Conservation (phyloP, 441 rosid genomes). For the Capsella rubella region DNA sequence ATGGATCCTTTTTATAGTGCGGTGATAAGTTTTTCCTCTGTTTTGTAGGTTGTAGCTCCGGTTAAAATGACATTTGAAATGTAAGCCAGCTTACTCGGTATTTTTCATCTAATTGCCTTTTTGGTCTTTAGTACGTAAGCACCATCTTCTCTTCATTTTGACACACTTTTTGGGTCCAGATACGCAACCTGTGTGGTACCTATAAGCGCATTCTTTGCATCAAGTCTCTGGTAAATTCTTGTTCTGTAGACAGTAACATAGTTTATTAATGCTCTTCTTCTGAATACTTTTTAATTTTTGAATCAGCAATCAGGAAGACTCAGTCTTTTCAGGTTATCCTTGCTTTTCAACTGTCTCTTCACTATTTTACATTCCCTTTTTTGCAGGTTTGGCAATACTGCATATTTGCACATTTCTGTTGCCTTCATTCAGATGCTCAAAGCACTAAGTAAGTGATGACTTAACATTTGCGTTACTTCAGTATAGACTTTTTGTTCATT, state of each 20-base stretch:
- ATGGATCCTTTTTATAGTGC: conserved; percentile 18
- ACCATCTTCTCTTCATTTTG: conserved; percentile 19
- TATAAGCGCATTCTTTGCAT: conserved; percentile 99
- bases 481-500: conserved; percentile 21
- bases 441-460: conserved; percentile 83
- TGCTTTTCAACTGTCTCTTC: conserved; percentile 12
- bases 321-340: not conserved
- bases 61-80: conserved; percentile 99
- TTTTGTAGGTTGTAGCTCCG: conserved; percentile 88
- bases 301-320: not conserved
- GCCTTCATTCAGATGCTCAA: conserved; percentile 99
- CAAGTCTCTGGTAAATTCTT: conserved; percentile 92
- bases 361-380: conserved; percentile 18
- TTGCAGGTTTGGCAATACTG: conserved; percentile 97
- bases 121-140: not conserved
- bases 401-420: conserved; percentile 92
- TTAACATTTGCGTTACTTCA: conserved; percentile 5
- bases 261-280: conserved; percentile 8
- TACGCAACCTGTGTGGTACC: conserved; percentile 97
- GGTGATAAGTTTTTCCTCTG: conserved; percentile 31
- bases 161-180: conserved; percentile 52
- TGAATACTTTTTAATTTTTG: conserved; percentile 7
- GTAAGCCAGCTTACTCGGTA: conserved; percentile 55
- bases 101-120: not conserved
- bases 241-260: not conserved